A percentile compares a stretch with the other conserved stretches of the same genome.
These are phyloP conservation scores for Mycena belliarum DNA, from an alignment of 768 basidiomycete species.

Conservation along the genomic window DNA sequence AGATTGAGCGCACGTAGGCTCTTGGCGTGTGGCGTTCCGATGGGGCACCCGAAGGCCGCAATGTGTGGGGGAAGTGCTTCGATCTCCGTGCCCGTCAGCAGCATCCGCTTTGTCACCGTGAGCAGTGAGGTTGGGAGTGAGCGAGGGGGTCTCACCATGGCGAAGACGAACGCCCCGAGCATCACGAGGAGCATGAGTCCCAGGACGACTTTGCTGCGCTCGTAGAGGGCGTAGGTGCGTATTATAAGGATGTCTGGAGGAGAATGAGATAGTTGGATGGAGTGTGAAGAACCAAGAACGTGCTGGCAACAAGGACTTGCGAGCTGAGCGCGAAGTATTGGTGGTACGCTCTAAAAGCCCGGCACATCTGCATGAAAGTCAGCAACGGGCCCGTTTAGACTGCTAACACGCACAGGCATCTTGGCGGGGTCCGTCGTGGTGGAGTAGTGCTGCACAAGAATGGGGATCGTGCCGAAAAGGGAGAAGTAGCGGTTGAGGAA, in stretches of 20 bases:
- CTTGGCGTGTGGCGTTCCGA: constrained; percentile 8
- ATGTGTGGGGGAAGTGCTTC: background rate
- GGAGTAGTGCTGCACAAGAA: constrained; percentile 37
- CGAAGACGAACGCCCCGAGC: constrained; percentile 26
- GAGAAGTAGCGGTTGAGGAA: constrained; percentile 44
- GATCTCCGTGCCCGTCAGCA: background rate
- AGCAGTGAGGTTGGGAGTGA: background rate
- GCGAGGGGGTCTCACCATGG: constrained; percentile 30
- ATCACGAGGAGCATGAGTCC: constrained; percentile 29
- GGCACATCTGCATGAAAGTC: constrained; percentile 29
- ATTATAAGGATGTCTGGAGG: constrained; percentile 40
- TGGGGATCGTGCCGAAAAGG: constrained; percentile 39
- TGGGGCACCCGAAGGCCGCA: constrained; percentile 12
- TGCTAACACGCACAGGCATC: constrained; percentile 21
- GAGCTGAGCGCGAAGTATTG: constrained; percentile 35
- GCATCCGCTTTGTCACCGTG: background rate
- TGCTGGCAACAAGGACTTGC: constrained; percentile 37
- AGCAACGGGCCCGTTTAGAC: background rate
- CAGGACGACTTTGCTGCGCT: constrained; percentile 34
- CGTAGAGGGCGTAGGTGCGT: constrained; percentile 46
- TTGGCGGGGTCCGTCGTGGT: constrained; percentile 28
- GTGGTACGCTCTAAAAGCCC: constrained; percentile 33
- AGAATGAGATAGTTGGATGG: background rate
- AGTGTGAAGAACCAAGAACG: constrained; percentile 9
- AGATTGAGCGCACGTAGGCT: constrained; percentile 25